Evolutionary conservation across 2,329 filamentous ascomycete genomes (phyloP), one percentile per base, ranked within the genome.

Genomic region (Beauveria asiatica): DNA sequence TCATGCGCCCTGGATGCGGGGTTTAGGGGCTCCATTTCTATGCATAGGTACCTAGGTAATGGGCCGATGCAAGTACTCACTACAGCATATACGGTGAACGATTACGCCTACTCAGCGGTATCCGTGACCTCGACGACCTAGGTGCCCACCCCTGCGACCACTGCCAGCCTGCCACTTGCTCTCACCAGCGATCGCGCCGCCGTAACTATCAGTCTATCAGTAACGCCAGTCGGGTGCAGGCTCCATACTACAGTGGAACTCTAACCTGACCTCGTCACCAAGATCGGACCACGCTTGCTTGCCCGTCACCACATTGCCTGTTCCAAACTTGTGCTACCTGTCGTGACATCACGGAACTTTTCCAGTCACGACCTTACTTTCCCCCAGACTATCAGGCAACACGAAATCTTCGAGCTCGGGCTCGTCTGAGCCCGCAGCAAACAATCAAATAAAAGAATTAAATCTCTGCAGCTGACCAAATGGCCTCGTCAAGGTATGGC

Each of bases 401-500:
- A 53, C 49, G 23, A 9, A 10, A 11, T 41, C 41, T 17, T 42
- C n/a, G 16, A 25, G 59, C 53, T 50, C 59, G 59, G 59, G 59
- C 59, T 61, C 59, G 19, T 56, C 53, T 61, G 59, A 61, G 59
- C 59, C 59, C 59, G 59, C 52, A 61, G 59, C 59, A 44, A 44
- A n/a, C 59, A n/a, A 30, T n/a, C 42, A n/a, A n/a, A 27, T n/a
- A 16, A n/a, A n/a, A 37, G 30, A 44, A 52, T 5, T 37, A 61
- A 59, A 61, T 52, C 42, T 61, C 54, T 61, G 54, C 55, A 51
- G 53, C 30, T 17, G 21, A 21, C 46, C 25, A 27, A 11, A 62
- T 62, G 61, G 57, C 61, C 33, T 62, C 61, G 42, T 59, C 55
- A n/a, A 58, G 49, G 60, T 61, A 54, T 30, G 53, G n/a, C 37